Conservation (phyloP, 2,329 filamentous ascomycete genomes). For the Domatiomyces catenatus region DNA sequence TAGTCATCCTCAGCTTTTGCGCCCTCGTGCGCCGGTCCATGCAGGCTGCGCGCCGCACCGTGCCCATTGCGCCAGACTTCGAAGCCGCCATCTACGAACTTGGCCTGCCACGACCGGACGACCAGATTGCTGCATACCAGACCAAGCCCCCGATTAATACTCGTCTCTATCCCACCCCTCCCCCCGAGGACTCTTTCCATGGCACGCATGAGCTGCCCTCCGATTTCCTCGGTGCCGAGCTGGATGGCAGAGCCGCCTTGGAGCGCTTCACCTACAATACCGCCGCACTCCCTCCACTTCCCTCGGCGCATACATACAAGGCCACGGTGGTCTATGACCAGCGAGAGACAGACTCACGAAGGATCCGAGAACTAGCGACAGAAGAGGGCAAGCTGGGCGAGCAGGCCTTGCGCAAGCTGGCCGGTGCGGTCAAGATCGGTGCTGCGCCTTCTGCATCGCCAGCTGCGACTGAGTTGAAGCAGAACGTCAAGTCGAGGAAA, state of each 20-base stretch:
- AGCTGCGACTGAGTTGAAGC: conserved; percentile 22
- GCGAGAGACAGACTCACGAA: conserved; percentile 44
- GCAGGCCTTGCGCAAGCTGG: conserved; percentile 47
- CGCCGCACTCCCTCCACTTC: conserved; percentile 45
- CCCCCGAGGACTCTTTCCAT: conserved; percentile 25
- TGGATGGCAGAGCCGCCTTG: conserved; percentile 34
- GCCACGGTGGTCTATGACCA: conserved; percentile 43
- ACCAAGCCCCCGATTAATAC: conserved; percentile 20
- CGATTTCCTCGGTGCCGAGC: conserved; percentile 36
- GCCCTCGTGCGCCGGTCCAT: conserved; percentile 42
- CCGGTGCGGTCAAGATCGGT: conserved; percentile 32
- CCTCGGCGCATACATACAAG: conserved; percentile 49
- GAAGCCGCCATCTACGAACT: conserved; percentile 34
- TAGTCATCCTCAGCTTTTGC: conserved; percentile 35
- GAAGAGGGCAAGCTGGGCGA: conserved; percentile 51
- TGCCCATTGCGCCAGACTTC: conserved; percentile 45
- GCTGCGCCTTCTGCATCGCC: conserved; percentile 27
- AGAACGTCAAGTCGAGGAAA: conserved; percentile 23
- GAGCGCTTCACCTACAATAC: conserved; percentile 40
- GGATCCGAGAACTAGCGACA: conserved; percentile 46
- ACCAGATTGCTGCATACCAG: conserved; percentile 15
- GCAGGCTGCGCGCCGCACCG: conserved; percentile 38
- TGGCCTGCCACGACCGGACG: conserved; percentile 20
- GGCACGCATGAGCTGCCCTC: conserved; percentile 20
- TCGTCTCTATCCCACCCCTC: conserved; percentile 25